Percentiles rank a stretch among this genome's conserved stretches.
These are phyloP conservation scores for Pseudocercospora pini-densiflorae DNA, from an alignment of 2,329 filamentous ascomycete species.

Conservation along the genomic window DNA sequence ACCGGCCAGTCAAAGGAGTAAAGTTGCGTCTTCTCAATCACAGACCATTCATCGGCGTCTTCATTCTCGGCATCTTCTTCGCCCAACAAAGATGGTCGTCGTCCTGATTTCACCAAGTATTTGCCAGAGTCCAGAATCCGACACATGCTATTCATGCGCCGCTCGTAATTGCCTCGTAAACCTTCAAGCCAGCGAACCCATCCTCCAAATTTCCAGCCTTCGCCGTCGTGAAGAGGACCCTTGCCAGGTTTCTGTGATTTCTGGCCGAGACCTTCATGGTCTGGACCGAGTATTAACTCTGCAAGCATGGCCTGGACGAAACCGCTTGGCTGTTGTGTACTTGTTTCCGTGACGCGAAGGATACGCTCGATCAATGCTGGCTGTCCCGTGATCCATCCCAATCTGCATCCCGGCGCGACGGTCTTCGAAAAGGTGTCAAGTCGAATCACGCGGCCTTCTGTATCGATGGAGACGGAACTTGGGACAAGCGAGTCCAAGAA, in stretches of 20 bases:
- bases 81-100: slow-evolving; percentile 41
- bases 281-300: slow-evolving; percentile 74
- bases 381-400: slow-evolving; percentile 90
- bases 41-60: slow-evolving; percentile 66
- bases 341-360: slow-evolving; percentile 73
- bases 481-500: slow-evolving; percentile 85
- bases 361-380: slow-evolving; percentile 77
- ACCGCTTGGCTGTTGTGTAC: slow-evolving; percentile 83
- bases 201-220: slow-evolving; percentile 78
- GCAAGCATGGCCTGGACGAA: slow-evolving; percentile 86
- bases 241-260: slow-evolving; percentile 34
- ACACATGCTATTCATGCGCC: slow-evolving; percentile 82
- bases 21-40: slow-evolving; percentile 74
- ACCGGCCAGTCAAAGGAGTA: slow-evolving; percentile 79
- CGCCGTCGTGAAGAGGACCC: slow-evolving; percentile 56
- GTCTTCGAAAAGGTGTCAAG: slow-evolving; percentile 96
- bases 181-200: slow-evolving; percentile 93
- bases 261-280: slow-evolving; percentile 55
- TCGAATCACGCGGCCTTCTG: slow-evolving; percentile 83
- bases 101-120: slow-evolving; percentile 67
- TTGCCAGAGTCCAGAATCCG: slow-evolving; percentile 70
- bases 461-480: slow-evolving; percentile 80
- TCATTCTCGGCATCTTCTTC: slow-evolving; percentile 40
- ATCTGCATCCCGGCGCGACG: slow-evolving; percentile 82
- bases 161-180: slow-evolving; percentile 80